Evolutionary conservation across 345 rosid species (phyloP).

Genomic region (Hevea brasiliensis): DNA sequence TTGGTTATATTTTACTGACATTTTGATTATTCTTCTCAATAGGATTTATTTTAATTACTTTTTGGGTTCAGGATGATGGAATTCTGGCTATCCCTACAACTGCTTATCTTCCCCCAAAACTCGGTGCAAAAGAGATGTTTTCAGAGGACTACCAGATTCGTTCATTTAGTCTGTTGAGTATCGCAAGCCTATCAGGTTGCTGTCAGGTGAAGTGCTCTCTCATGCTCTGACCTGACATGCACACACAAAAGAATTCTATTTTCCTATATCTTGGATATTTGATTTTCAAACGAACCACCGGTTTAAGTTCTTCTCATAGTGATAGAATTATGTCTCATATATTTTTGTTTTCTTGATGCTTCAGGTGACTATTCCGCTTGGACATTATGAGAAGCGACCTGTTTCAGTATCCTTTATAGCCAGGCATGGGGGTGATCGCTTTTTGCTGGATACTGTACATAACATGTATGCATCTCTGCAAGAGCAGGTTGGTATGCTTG

Average conservation of each 20-base stretch:
- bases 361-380: constrained; percentile 76
- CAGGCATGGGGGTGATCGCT: constrained; percentile 83
- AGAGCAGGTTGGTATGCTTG: constrained; percentile 55
- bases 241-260: background rate
- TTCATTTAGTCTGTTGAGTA: constrained; percentile 64
- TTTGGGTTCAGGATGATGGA: constrained; percentile 74
- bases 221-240: background rate
- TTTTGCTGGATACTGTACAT: constrained; percentile 73
- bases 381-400: constrained; percentile 69
- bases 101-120: constrained; percentile 77
- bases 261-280: background rate
- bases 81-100: constrained; percentile 80
- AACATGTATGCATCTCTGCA: constrained; percentile 66
- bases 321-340: background rate
- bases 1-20: background rate
- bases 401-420: constrained; percentile 80
- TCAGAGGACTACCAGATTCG: constrained; percentile 68
- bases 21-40: constrained; percentile 6
- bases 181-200: constrained; percentile 93
- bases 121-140: constrained; percentile 67
- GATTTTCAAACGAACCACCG: background rate
- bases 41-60: background rate
- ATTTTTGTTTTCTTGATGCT: constrained; percentile 22
- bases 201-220: constrained; percentile 69
- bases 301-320: background rate